Base-by-base conservation (phyloP, 441 rosid species). In the Cnidoscolus chayamansa region DNA sequence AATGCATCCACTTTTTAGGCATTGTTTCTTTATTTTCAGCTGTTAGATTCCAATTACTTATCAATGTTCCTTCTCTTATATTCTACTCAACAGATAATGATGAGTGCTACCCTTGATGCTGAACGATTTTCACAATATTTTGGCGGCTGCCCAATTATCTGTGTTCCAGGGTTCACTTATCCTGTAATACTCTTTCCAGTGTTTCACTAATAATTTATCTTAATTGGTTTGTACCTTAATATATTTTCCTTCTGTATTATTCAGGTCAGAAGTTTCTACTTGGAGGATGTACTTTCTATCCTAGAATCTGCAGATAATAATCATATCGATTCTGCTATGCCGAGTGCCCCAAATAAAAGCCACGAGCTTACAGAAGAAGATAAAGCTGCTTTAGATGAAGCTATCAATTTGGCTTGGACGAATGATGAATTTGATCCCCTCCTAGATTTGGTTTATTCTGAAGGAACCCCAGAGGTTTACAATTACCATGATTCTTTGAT, bases 101-200 rank as follows among this genome's bases (percentile, higher is more conserved):
- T 95, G 99, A 95, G 99, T 86, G 99, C 99, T 65, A 95, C 99
- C 16, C 87, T 95, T 47, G 95, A 95, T 84, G 88, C 97, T 71
- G 99, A 85, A 68, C 84, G 95, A 77, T 93, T 95, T 84, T 89
- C 97, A 10, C 87, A 83, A 78, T 95, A 95, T 85, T 95, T 95
- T 91, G 99, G 97, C 56, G 94, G 97, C 79, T 95, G 98, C 85
- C 98, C 97, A 32, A 75, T 95, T 72, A 88, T 95, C 72, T 76
- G 81, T 57, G 97, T 95, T 74, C 99, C 97, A 30, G 99, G 98
- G 62, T 93, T 91, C 93, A 91, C 98, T 68, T 81, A 85, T 84
- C 95, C 97, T 73, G 99, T 94, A 88, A 84, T 61, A 77, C 60
- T 71, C 77, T 74, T 63, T 62, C 74, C 73, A 43, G 50, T 3